A percentile compares a stretch with the other conserved stretches of the same genome.
Conservation (phyloP, 2,329 filamentous ascomycete genomes). For the Westerdykella ornata region DNA sequence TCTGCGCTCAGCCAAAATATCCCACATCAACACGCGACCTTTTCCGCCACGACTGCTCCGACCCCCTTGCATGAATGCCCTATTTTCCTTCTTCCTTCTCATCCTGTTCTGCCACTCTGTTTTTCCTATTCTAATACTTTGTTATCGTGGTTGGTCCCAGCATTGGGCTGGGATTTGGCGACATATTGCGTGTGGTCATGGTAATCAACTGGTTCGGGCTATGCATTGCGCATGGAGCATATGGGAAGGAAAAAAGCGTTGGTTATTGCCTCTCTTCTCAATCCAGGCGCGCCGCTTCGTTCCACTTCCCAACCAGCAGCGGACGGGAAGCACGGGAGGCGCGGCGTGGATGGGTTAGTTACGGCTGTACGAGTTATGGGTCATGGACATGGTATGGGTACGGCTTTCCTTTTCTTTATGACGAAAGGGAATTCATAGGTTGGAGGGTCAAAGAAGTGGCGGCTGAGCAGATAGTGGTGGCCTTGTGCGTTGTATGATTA, state of each 20-base stretch:
- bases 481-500: constrained; percentile 36
- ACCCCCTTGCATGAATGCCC: constrained; percentile 21
- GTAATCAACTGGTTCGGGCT: constrained; percentile 7
- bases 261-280: constrained; percentile 24
- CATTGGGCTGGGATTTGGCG: constrained; percentile 17
- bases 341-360: constrained; percentile 7
- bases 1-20: too few relatives aligned
- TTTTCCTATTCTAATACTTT: constrained; percentile 12
- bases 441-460: neutral
- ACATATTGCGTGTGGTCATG: constrained; percentile 3
- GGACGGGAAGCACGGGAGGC: neutral
- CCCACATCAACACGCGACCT: neutral
- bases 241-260: constrained; percentile 18
- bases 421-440: neutral
- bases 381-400: constrained; percentile 16
- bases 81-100: constrained; percentile 9
- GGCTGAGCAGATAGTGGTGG: constrained; percentile 20
- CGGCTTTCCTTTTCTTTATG: constrained; percentile 4
- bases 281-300: constrained; percentile 11
- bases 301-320: too few relatives aligned
- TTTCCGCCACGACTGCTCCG: constrained; percentile 17
- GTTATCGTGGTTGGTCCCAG: constrained; percentile 7
- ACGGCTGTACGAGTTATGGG: constrained; percentile 28
- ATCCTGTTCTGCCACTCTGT: constrained; percentile 5
- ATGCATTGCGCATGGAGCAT: constrained; percentile 31